Evolutionary conservation across 2,329 filamentous ascomycete species (phyloP).

Genomic region (Monascus ruber): DNA sequence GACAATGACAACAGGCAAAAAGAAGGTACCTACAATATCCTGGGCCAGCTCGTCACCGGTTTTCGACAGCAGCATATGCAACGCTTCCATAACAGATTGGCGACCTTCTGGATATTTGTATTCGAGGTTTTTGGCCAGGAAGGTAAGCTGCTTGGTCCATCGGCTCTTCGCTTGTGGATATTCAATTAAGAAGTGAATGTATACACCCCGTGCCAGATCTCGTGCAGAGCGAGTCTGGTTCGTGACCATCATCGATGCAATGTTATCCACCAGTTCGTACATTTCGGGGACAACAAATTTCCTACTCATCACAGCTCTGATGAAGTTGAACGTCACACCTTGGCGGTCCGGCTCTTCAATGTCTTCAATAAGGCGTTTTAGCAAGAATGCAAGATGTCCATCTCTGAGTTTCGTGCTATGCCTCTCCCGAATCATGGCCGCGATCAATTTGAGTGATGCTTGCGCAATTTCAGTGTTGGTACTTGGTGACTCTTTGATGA

Average conservation of each 20-base stretch:
- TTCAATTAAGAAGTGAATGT: constrained; percentile 86
- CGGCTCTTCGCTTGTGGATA: constrained; percentile 86
- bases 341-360: constrained; percentile 87
- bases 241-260: constrained; percentile 86
- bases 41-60: constrained; percentile 71
- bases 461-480: constrained; percentile 78
- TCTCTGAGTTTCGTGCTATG: constrained; percentile 67
- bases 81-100: constrained; percentile 83
- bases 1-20: constrained; percentile 74
- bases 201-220: constrained; percentile 77
- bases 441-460: constrained; percentile 76
- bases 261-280: constrained; percentile 83
- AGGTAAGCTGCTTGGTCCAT: constrained; percentile 79
- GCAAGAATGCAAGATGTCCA: constrained; percentile 67
- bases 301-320: constrained; percentile 74
- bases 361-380: constrained; percentile 73
- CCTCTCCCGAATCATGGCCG: constrained; percentile 72
- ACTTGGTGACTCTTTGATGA: constrained; percentile 63
- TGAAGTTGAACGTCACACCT: constrained; percentile 87
- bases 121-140: constrained; percentile 80
- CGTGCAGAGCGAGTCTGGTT: constrained; percentile 84
- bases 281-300: constrained; percentile 77
- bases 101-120: constrained; percentile 83
- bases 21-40: constrained; percentile 69
- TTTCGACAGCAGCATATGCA: constrained; percentile 78